Percentiles rank a stretch among this genome's conserved stretches.
Conservation (phyloP, 192 early-diverging fungal genomes). For the Rhizophagus prolifer region DNA sequence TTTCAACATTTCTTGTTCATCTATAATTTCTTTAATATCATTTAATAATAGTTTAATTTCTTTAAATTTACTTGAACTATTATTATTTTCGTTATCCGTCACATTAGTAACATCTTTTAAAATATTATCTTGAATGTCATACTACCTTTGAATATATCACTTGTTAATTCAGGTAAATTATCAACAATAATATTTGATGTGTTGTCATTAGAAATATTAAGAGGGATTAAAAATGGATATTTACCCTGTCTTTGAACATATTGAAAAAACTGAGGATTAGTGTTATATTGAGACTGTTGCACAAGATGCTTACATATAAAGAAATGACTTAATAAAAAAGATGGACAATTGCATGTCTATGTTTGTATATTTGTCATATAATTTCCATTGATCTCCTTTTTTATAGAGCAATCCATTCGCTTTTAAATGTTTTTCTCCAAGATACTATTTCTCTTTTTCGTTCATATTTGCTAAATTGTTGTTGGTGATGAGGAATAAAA, state of each 20-base stretch:
- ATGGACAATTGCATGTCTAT: background rate
- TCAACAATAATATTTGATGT: too few species aligned
- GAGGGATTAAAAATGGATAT: background rate
- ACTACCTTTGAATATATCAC: too few species aligned
- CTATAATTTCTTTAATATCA: too few species aligned
- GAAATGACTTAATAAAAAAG: background rate
- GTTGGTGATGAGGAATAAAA: background rate
- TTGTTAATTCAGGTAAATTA: too few species aligned
- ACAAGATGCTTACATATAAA: background rate
- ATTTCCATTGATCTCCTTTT: background rate
- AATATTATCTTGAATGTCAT: too few species aligned
- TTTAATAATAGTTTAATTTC: too few species aligned
- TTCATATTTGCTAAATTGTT: background rate
- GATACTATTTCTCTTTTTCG: background rate
- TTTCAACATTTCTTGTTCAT: too few species aligned
- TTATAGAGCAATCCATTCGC: background rate
- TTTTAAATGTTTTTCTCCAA: slow-evolving; percentile 7
- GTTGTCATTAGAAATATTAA: too few species aligned
- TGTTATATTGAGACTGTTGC: background rate
- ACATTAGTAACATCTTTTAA: too few species aligned
- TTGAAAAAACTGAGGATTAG: background rate
- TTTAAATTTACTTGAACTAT: too few species aligned
- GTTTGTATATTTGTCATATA: background rate
- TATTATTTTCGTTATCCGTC: too few species aligned
- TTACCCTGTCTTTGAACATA: background rate